A percentile compares a stretch with the other conserved stretches of the same genome.
Conservation (phyloP, 2,329 filamentous ascomycete genomes). For the Xylaria sp. region DNA sequence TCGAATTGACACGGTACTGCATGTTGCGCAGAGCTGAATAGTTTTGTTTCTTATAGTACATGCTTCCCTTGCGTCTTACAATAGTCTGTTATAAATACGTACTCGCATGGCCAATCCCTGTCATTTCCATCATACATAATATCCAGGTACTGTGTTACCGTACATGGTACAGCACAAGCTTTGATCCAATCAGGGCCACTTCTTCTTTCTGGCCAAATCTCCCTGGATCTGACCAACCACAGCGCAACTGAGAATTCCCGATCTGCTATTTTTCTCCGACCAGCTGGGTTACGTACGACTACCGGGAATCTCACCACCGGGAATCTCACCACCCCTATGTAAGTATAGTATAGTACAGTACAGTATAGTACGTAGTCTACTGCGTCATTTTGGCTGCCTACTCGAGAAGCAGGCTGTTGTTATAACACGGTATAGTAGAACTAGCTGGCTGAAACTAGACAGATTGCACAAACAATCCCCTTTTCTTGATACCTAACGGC, state of each 20-base stretch:
- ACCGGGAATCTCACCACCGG: slow-evolving; percentile 18
- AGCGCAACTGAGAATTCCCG: slow-evolving; percentile 12
- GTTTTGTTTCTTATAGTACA: slow-evolving; percentile 13
- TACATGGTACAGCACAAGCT: not conserved
- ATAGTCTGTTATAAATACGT: slow-evolving; percentile 27
- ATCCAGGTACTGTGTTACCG: no score
- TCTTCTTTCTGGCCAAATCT: slow-evolving; percentile 22
- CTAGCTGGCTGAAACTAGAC: not conserved
- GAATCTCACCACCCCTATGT: no score
- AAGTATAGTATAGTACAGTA: no score
- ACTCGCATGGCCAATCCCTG: slow-evolving; percentile 28
- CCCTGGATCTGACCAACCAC: slow-evolving; percentile 29
- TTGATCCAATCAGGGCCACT: slow-evolving; percentile 11
- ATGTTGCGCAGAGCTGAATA: slow-evolving; percentile 7
- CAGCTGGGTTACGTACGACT: slow-evolving; percentile 23
- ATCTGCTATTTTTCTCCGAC: slow-evolving; percentile 30
- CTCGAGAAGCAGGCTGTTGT: not conserved
- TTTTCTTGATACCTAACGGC: not conserved
- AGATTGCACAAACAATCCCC: not conserved
- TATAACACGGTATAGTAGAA: not conserved
- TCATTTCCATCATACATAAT: slow-evolving; percentile 10
- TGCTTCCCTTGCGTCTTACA: slow-evolving; percentile 4
- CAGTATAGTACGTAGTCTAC: not conserved
- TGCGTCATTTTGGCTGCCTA: not conserved
- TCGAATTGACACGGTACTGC: slow-evolving; percentile 8